phyloP scores from a whole-genome alignment of 768 basidiomycete species.

The Leccinellum rugosiceps region DNA sequence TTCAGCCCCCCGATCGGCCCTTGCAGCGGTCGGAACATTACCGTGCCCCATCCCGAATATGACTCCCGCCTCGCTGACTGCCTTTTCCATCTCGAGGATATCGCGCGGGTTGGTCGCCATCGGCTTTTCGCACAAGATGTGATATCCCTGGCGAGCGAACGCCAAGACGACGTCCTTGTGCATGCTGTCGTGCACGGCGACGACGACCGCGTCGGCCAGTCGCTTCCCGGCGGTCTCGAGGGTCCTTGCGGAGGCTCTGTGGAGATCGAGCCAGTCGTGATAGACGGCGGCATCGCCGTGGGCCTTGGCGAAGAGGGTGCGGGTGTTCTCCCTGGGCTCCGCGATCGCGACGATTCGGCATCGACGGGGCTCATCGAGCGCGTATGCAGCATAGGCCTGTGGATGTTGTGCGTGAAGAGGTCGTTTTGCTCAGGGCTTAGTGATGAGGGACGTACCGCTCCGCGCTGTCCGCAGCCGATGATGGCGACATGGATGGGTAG shows the following conservation, averaged over 20 bases:
- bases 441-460: conserved; percentile 47
- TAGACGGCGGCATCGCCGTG: conserved; percentile 70
- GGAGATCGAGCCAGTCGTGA: conserved; percentile 66
- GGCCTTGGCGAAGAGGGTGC: conserved; percentile 49
- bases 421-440: not conserved
- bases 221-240: conserved; percentile 61
- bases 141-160: conserved; percentile 79
- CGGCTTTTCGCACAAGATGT: conserved; percentile 91
- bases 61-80: conserved; percentile 61
- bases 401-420: not conserved
- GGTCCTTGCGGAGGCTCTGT: conserved; percentile 62
- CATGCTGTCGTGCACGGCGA: conserved; percentile 79
- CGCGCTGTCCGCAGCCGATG: conserved; percentile 82
- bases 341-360: conserved; percentile 85
- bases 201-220: conserved; percentile 78
- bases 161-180: conserved; percentile 72
- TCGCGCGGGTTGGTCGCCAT: conserved; percentile 77
- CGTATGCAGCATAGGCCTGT: conserved; percentile 65
- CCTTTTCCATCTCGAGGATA: conserved; percentile 71
- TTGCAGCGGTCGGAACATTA: conserved; percentile 27
- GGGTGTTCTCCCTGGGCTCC: conserved; percentile 73
- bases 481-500: conserved; percentile 68
- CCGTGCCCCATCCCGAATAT: conserved; percentile 91
- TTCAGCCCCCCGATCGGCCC: not conserved
- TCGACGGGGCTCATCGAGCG: conserved; percentile 51